These are phyloP conservation scores for Penicillium canescens DNA, from an alignment of 495 filamentous ascomycete species.

Conservation along the genomic window DNA sequence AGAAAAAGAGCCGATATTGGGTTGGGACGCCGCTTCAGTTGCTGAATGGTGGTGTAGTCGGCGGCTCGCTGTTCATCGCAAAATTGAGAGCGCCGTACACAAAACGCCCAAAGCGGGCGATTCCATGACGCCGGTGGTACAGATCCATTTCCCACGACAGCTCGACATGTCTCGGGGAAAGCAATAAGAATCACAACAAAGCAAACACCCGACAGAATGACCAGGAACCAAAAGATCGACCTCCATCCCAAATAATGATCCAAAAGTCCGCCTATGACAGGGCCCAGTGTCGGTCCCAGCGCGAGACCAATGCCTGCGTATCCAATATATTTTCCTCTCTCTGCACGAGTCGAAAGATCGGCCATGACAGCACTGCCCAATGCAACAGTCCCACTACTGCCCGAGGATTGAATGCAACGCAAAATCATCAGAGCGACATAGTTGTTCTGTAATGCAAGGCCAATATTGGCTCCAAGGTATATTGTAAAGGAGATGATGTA, in stretches of 20 bases:
- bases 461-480: slow-evolving; percentile 50
- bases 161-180: slow-evolving; percentile 46
- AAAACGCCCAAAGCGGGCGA: slow-evolving; percentile 25
- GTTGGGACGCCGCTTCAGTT: slow-evolving; percentile 22
- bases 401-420: slow-evolving; percentile 49
- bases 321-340: slow-evolving; percentile 49
- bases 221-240: slow-evolving; percentile 74
- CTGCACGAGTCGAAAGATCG: slow-evolving; percentile 41
- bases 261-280: slow-evolving; percentile 65
- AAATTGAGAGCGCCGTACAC: slow-evolving; percentile 13
- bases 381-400: slow-evolving; percentile 45
- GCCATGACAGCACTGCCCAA: slow-evolving; percentile 41
- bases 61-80: neutral
- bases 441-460: slow-evolving; percentile 42
- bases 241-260: slow-evolving; percentile 67
- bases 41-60: slow-evolving; percentile 13
- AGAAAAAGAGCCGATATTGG: slow-evolving; percentile 32
- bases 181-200: slow-evolving; percentile 26
- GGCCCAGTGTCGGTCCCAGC: slow-evolving; percentile 55
- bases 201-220: slow-evolving; percentile 53
- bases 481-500: slow-evolving; percentile 44
- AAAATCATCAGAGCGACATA: slow-evolving; percentile 50
- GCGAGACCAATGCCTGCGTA: slow-evolving; percentile 30
- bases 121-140: slow-evolving; percentile 41
- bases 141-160: slow-evolving; percentile 50